Evolutionary conservation across 192 early-diverging fungal genomes (phyloP), one percentile per base, ranked within the genome.

Genomic region (Coemansia sp.): DNA sequence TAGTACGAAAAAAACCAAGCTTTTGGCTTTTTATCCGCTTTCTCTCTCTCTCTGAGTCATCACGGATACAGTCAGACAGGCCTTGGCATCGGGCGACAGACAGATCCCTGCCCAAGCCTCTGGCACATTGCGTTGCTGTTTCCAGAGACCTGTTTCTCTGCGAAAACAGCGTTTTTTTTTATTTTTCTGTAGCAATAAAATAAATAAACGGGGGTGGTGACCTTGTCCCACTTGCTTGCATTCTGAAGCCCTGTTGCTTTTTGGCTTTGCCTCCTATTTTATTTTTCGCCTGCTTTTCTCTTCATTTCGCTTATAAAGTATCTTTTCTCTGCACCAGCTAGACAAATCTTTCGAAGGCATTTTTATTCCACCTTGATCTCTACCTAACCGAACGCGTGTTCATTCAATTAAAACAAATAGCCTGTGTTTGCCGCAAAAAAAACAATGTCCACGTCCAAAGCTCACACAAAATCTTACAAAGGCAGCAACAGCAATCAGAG

Each of bases 391-490:
- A 42, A 42, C 39, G 39, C 39, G 39, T 42, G n/a, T n/a, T n/a
- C n/a, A n/a, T n/a, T n/a, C n/a, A n/a, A n/a, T n/a, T n/a, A n/a
- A n/a, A n/a, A n/a, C n/a, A n/a, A n/a, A n/a, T n/a, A n/a, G n/a
- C n/a, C n/a, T n/a, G n/a, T n/a, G n/a, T n/a, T n/a, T n/a, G n/a
- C n/a, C n/a, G n/a, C n/a, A n/a, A n/a, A n/a, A n/a, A n/a, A n/a
- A n/a, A n/a, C n/a, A n/a, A 64, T 64, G 62, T 52, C 62, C 24
- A 36, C 54, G 28, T 55, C 62, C 27, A 45, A 24, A 42, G 10
- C 23, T 6, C 25, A 54, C 18, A 50, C 58, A 34, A 65, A 58
- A 54, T 29, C 25, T 49, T 6, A 56, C 3, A 30, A 30, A 5
- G 28, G 53, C 23, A 30, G 53, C 29, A 29, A 18, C 23, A 29